Evolutionary conservation across 1,284 basidiomycete genomes (phyloP), one percentile per base, ranked within the genome.

Genomic region (Tremellales sp.): DNA sequence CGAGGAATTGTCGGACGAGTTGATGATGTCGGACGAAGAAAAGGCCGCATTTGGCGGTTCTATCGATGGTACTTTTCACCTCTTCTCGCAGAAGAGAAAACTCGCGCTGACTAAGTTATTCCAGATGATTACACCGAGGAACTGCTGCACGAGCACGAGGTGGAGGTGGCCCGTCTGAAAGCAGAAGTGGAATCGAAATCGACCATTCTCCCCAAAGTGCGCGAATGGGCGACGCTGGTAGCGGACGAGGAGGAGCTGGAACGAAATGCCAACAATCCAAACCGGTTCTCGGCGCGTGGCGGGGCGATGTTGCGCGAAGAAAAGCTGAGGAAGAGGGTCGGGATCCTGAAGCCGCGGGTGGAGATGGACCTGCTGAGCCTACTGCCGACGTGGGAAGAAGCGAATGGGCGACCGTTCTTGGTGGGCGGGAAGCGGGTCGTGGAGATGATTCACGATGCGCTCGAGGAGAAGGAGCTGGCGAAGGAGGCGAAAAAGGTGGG

Each of bases 271-370:
- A 59, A 55, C 7, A 70, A 73, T 51, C 70, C 71, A 6, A 64
- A 70, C 46, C 51, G 72, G 14, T 72, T 73, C 53, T 65, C 61
- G 45, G 65, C 63, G 40, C 54, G 71, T 84, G 78, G 87, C 79
- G 47, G 87, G 80, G 43, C 77, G 81, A 52, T 98, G 39, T 74
- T 98, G 39, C 78, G 89, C 39, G 94, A 99, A 72, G 94, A 97
- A 75, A 97, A 95, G 79, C 91, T 95, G 85, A 80, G 94, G 44
- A 98, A 97, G 73, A 78, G 93, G 10, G 90, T 99, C n/a, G 80
- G 80, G 54, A 86, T 89, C 66, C 85, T 95, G 73, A 97, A 97
- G 70, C 94, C 94, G 21, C 82, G 87, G 65, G 92, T 94, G 62
- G 93, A 97, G 72, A 82, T 84, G 56, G 91, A 97, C 51, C 77